Base-by-base conservation (phyloP, 805 yeast species). In the Spencermartinsiella europaea region DNA sequence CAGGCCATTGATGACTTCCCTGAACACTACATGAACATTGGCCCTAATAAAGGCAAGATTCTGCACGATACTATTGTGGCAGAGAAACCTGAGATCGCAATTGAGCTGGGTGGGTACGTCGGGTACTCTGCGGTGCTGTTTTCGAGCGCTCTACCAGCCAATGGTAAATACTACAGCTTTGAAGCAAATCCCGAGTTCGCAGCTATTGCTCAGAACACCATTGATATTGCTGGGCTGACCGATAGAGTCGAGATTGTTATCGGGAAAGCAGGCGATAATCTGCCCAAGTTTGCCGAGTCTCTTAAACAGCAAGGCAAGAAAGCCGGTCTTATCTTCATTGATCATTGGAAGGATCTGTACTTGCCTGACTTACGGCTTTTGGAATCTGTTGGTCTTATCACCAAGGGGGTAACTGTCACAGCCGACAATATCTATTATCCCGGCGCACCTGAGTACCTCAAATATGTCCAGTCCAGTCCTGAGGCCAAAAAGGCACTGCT, bases 21-120 rank as follows among this genome's bases (percentile, higher is more conserved):
- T 25, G 31, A 7, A 7, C 31, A 25, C 10, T 25, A 7, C 10
- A 25, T 25, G 31, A 25, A 25, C 31, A 25, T 25, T 12, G 31
- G 46, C 22, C 8, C 17, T 4, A 34, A 21, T 14, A 43, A 37
- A 21, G 46, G 46, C 16, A 25, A 8, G n/a, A 5, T 27, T n/a
- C 20, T 43, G 14, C 12, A 19, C 17, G 28, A 37, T 8, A 16
- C 19, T 8, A 14, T 43, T 5, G 14, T 21, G 4, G 42, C 17
- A 15, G 15, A 25, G 22, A 43, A 43, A 28, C 46, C 46, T 14
- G 15, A 37, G 37, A 38, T 43, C 17, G 41, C 34, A 12, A 20
- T 50, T 3, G 53, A 50, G 21, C 19, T 50, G 14, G 53, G 53
- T 10, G 48, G 51, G 14, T 46, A 47, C 5, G 51, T 50, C 3